phyloP scores from a whole-genome alignment of 2,329 filamentous ascomycete species.

The Dactylellina parvicollis region DNA sequence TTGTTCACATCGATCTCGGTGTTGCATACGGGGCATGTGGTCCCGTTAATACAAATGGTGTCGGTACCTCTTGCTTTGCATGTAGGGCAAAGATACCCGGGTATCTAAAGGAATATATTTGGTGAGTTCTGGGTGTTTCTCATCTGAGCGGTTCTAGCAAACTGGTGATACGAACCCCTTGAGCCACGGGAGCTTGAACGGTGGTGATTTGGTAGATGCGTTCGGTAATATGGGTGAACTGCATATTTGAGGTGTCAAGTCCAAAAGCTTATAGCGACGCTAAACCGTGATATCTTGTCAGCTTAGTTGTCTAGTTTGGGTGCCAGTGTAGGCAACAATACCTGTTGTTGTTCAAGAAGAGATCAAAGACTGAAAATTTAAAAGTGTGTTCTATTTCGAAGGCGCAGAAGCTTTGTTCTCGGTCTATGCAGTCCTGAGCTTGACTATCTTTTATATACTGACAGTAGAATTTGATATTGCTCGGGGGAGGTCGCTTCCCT shows the following conservation, averaged over 20 bases:
- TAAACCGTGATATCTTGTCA: too few species aligned
- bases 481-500: too few species aligned
- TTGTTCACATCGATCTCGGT: slow-evolving; percentile 48
- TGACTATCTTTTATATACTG: too few species aligned
- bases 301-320: too few species aligned
- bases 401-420: too few species aligned
- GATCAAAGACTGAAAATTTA: too few species aligned
- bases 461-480: too few species aligned
- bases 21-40: slow-evolving; percentile 55
- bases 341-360: too few species aligned
- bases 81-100: slow-evolving; percentile 55
- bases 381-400: too few species aligned
- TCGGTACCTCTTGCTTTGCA: slow-evolving; percentile 55
- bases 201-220: slow-evolving; percentile 9
- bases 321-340: too few species aligned
- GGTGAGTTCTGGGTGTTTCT: background rate
- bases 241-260: slow-evolving; percentile 11
- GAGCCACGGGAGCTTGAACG: slow-evolving; percentile 1
- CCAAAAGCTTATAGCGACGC: background rate
- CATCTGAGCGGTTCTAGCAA: background rate
- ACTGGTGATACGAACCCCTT: slow-evolving; percentile 8
- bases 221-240: background rate
- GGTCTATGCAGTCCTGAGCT: too few species aligned
- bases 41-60: slow-evolving; percentile 56
- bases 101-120: slow-evolving; percentile 46